Percentiles rank a stretch among this genome's conserved stretches.
These are phyloP conservation scores for Rosa persica DNA, from an alignment of 306 rosid species.

Conservation along the genomic window DNA sequence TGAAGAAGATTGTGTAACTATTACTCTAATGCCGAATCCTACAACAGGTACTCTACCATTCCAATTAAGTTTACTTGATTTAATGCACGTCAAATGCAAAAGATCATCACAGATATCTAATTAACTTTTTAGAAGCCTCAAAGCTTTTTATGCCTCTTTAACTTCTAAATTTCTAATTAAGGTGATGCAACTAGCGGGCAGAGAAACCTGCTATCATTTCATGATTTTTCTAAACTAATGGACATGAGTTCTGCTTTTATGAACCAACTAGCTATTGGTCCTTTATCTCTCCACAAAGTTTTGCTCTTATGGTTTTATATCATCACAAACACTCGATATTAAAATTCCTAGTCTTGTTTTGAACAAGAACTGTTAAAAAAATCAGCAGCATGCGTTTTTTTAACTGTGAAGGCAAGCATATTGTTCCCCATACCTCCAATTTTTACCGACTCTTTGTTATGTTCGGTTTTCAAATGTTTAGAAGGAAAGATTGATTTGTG, in stretches of 20 bases:
- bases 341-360: background rate
- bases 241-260: background rate
- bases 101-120: background rate
- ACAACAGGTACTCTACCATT: background rate
- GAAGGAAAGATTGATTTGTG: conserved; percentile 21
- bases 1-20: background rate
- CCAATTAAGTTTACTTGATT: background rate
- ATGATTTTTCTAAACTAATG: background rate
- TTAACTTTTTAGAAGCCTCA: background rate
- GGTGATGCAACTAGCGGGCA: background rate
- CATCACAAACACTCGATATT: background rate
- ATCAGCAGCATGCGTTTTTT: background rate
- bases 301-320: background rate
- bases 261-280: background rate
- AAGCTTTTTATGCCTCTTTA: background rate
- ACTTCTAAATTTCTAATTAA: background rate
- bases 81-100: background rate
- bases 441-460: background rate
- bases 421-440: background rate
- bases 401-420: background rate
- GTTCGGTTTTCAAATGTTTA: conserved; percentile 9
- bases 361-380: background rate
- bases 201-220: background rate
- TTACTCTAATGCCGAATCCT: background rate
- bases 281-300: background rate